Conservation (phyloP, 106 monocot genomes). For the Dactylorhiza incarnata region DNA sequence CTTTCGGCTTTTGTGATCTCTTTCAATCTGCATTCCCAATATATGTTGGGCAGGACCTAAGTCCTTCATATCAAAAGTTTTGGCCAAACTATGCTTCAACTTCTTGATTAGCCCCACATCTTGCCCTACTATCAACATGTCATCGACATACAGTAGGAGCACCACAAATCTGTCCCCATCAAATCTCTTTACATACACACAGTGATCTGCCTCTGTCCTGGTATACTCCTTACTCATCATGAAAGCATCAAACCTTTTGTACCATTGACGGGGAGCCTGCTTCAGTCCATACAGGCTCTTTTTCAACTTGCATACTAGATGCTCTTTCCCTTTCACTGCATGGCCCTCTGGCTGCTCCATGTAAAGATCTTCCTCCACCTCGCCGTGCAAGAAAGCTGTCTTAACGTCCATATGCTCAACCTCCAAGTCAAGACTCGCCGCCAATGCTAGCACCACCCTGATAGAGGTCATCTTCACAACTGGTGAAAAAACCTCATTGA, state of each 20-base stretch:
- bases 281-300: background rate
- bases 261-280: slow-evolving; percentile 1
- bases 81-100: background rate
- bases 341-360: background rate
- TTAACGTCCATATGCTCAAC: background rate
- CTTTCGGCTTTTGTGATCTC: background rate
- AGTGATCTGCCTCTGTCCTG: slow-evolving; percentile 2
- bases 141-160: slow-evolving; percentile 1
- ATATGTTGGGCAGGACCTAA: background rate
- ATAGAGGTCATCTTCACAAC: too few relatives aligned
- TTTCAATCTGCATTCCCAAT: background rate
- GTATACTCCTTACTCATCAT: background rate
- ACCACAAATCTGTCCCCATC: background rate
- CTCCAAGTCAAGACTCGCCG: background rate
- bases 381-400: background rate
- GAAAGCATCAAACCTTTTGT: slow-evolving; percentile 5
- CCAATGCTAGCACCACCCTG: too few relatives aligned
- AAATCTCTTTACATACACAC: background rate
- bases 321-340: background rate
- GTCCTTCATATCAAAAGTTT: slow-evolving; percentile 5
- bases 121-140: background rate
- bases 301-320: background rate
- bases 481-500: too few relatives aligned
- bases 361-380: background rate
- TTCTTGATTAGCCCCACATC: background rate